phyloP scores from a whole-genome alignment of 2,329 filamentous ascomycete species.

The Monilinia fructicola region DNA sequence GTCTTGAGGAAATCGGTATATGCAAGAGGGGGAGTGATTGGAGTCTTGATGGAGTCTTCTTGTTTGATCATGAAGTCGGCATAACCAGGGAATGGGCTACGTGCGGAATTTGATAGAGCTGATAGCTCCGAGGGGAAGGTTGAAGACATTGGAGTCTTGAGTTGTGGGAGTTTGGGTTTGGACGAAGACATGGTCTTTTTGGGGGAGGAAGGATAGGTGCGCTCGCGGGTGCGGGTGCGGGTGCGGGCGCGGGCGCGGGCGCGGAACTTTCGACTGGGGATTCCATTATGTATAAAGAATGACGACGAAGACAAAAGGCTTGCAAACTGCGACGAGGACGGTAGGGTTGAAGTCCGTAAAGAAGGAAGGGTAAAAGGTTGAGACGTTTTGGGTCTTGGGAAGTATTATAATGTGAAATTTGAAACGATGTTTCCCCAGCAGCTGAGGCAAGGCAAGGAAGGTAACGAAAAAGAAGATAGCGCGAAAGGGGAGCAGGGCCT shows the following conservation, averaged over 20 bases:
- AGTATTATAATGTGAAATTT: constrained; percentile 38
- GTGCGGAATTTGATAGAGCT: constrained; percentile 61
- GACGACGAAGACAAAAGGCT: constrained; percentile 34
- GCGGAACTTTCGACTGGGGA: constrained; percentile 17
- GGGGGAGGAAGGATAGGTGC: constrained; percentile 30
- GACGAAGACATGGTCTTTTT: constrained; percentile 38
- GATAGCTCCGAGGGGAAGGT: constrained; percentile 60
- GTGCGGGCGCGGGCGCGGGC: too few species aligned
- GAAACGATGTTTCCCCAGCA: constrained; percentile 28
- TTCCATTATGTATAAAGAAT: constrained; percentile 29
- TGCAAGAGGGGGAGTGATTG: constrained; percentile 84
- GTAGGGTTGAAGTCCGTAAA: constrained; percentile 31
- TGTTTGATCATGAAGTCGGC: constrained; percentile 65
- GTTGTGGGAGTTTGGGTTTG: constrained; percentile 58
- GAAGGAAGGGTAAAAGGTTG: constrained; percentile 26
- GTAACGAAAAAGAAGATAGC: constrained; percentile 24
- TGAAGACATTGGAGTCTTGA: constrained; percentile 62
- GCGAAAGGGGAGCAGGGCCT: constrained; percentile 31
- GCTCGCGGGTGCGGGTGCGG: constrained; percentile 29
- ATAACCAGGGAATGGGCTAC: constrained; percentile 65
- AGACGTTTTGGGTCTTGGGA: constrained; percentile 27
- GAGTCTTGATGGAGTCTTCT: constrained; percentile 68
- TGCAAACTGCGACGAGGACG: constrained; percentile 36
- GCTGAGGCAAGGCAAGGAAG: constrained; percentile 25
- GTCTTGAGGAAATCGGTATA: constrained; percentile 93